Conservation (phyloP, 1,284 basidiomycete species). For the Hemileia vastatrix region DNA sequence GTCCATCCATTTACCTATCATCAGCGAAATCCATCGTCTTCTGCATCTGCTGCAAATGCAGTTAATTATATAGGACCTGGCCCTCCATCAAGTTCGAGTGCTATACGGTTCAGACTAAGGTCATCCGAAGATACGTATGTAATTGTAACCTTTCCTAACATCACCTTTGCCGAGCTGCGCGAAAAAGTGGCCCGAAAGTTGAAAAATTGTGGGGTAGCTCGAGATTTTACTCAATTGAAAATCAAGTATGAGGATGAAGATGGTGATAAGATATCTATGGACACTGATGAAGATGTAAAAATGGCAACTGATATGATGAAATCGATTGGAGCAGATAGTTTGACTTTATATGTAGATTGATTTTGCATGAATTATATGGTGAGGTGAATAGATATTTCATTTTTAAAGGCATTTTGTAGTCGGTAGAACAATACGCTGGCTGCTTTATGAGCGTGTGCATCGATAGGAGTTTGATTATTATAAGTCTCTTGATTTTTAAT, state of each 20-base stretch:
- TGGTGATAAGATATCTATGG: conserved; percentile 73
- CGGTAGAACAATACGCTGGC: no score
- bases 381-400: no score
- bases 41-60: no score
- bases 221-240: conserved; percentile 69
- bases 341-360: conserved; percentile 15
- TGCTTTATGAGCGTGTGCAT: no score
- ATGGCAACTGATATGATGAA: conserved; percentile 63
- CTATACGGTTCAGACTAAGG: conserved; percentile 52
- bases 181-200: conserved; percentile 88
- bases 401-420: no score
- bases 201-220: conserved; percentile 62
- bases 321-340: background rate
- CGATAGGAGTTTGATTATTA: no score
- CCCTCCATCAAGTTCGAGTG: conserved; percentile 25
- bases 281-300: conserved; percentile 76
- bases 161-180: conserved; percentile 68
- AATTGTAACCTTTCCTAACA: conserved; percentile 69
- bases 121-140: conserved; percentile 84
- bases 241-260: conserved; percentile 70
- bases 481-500: no score
- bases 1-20: no score
- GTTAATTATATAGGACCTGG: no score
- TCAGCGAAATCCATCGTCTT: no score
- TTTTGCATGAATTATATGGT: no score